Percentiles rank a stretch among this genome's conserved stretches.
Evolutionary conservation across 2,329 filamentous ascomycete species (phyloP).

Genomic region (Teratosphaeriaceae sp.): DNA sequence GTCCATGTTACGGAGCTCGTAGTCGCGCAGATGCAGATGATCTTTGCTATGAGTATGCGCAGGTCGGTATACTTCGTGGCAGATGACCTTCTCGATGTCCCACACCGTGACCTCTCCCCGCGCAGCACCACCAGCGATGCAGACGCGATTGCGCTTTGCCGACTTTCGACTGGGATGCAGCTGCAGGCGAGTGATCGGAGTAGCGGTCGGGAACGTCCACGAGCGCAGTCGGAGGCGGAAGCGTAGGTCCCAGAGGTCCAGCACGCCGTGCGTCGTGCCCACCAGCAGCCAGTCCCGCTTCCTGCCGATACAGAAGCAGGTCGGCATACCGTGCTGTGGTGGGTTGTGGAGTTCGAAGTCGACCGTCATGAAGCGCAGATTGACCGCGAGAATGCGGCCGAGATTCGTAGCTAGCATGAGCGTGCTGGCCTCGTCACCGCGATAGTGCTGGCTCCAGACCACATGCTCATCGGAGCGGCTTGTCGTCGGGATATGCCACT

Average conservation of each 20-base stretch:
- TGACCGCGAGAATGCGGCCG: constrained; percentile 75
- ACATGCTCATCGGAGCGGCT: constrained; percentile 59
- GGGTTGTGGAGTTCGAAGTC: constrained; percentile 79
- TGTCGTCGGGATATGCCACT: constrained; percentile 62
- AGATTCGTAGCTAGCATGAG: constrained; percentile 80
- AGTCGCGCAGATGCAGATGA: constrained; percentile 48
- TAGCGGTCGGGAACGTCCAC: constrained; percentile 79
- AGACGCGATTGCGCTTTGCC: constrained; percentile 72
- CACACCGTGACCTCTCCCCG: constrained; percentile 89
- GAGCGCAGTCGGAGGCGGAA: constrained; percentile 82
- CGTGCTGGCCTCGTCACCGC: constrained; percentile 72
- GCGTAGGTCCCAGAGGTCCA: constrained; percentile 94
- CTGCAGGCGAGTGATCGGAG: constrained; percentile 70
- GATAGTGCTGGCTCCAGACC: constrained; percentile 89
- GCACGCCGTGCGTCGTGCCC: constrained; percentile 85
- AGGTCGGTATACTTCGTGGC: constrained; percentile 77
- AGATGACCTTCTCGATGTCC: constrained; percentile 87
- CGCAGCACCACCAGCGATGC: constrained; percentile 79
- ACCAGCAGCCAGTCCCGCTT: constrained; percentile 85
- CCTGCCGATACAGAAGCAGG: constrained; percentile 81
- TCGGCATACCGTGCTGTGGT: constrained; percentile 84
- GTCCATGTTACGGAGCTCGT: constrained; percentile 83
- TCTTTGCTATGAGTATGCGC: constrained; percentile 51
- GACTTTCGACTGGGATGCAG: constrained; percentile 56
- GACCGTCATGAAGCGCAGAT: constrained; percentile 78